These are phyloP conservation scores for Sporobolus alterniflorus DNA, from an alignment of 202 grass and related monocot genomes.

Conservation along the genomic window DNA sequence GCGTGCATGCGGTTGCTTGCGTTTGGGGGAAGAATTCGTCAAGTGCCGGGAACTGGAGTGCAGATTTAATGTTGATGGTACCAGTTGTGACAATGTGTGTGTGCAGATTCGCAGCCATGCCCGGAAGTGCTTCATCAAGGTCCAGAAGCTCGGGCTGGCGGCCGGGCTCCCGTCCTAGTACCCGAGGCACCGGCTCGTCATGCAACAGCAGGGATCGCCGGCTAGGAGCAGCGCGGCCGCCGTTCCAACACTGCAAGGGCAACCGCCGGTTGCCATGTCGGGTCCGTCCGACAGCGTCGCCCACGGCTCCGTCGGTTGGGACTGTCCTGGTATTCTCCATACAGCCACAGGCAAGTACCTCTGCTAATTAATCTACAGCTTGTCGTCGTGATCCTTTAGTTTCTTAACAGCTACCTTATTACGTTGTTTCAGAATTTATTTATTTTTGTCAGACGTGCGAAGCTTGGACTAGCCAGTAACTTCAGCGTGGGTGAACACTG, in stretches of 20 bases:
- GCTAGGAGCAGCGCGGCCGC: not conserved
- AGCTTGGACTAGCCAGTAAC: constrained; percentile 18
- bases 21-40: not conserved
- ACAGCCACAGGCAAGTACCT: constrained; percentile 18
- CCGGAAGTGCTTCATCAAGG: constrained; percentile 94
- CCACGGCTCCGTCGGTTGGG: constrained; percentile 8
- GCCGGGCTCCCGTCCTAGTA: constrained; percentile 67
- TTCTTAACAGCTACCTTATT: not conserved
- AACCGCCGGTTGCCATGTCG: not conserved
- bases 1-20: not conserved
- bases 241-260: not conserved
- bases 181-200: constrained; percentile 46
- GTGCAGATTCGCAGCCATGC: constrained; percentile 95
- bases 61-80: not conserved
- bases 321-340: not conserved
- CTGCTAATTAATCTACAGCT: not conserved
- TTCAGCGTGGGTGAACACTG: not conserved
- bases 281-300: not conserved
- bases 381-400: not conserved
- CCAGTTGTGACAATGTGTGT: not conserved
- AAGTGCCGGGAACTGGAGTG: not conserved
- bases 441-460: constrained; percentile 22
- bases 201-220: constrained; percentile 25
- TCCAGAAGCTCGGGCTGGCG: constrained; percentile 79
- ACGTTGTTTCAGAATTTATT: not conserved